Evolutionary conservation across 306 rosid genomes (phyloP), one percentile per base, ranked within the genome.

Genomic region (Prunus davidiana): DNA sequence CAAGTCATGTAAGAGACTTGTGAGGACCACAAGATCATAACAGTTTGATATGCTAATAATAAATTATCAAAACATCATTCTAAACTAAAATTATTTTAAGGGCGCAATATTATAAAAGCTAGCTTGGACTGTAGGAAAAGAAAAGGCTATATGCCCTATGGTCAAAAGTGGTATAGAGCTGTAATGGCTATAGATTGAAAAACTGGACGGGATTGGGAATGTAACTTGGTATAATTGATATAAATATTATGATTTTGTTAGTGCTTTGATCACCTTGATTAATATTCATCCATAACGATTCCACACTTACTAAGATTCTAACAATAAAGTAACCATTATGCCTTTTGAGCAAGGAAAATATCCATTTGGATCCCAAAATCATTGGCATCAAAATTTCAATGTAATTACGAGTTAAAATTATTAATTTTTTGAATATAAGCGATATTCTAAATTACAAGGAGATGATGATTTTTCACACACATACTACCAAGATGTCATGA

Each of bases 21-120:
- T 64, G 71, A 88, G 97, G 96, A 79, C 97, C 92, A 80, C 88
- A 79, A 82, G 89, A 91, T 93, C 93, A 84, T 81, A 91, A 86
- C 87, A 89, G 87, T 91, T 79, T 83, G 87, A 85, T 83, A 80
- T 91, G 90, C 71, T 87, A 70, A 93, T 34, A 34, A 86, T 83
- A 88, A 85, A 84, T 79, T 82, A 89, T 75, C 76, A 77, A 80
- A 69, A 18, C 58, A 66, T 60, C 76, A 82, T 68, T 72, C 81
- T 77, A 74, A 85, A 83, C 78, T 77, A 87, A 74, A 74, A 74
- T 78, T n/a, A 78, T 38, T 83, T 77, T 64, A 38, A 72, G 69
- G 71, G 25, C 19, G 74, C 51, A 77, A 58, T 73, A 38, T 38
- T 38, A 38, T 85, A 64, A 70, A 79, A 78, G 71, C 66, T 86